Evolutionary conservation across 805 yeast genomes (phyloP), one percentile per base, ranked within the genome.

Genomic region (Candida andamanensis): DNA sequence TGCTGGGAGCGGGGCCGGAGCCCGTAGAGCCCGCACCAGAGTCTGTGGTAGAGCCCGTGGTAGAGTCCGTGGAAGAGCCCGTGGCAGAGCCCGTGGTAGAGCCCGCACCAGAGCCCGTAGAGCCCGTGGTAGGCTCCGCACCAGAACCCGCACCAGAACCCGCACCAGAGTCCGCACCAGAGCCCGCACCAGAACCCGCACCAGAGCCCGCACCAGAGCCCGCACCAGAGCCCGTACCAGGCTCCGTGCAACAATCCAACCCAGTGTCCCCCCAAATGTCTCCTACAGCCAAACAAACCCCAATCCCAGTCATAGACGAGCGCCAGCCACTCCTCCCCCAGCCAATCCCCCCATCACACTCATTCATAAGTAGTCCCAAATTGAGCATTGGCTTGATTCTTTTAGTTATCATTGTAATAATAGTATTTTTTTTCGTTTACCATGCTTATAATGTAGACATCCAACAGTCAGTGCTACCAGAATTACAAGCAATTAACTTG

Each of bases 401-500:
- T 24, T 36, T 42, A 15, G 24, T 38, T 22, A 24, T 44, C 11
- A 26, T 42, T 10, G 14, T 45, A 19, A 29, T 33, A 15, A 26
- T 35, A 14, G 32, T 45, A 7, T 17, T 38, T 14, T 43, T 36
- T 26, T 31, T 40, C 29, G 37, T 40, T 27, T 43, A 39, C 28
- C 30, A 32, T 19, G 40, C 38, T 24, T 34, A 31, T 16, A 34
- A 26, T 16, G 36, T 18, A 16, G 41, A 39, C 6, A 32, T 41
- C 10, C 33, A 29, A 24, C 41, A 45, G 31, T 48, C 61, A 2
- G 37, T 57, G 9, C 41, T 37, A 12, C 39, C 56, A 10, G 40
- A 49, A 15, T 24, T 58, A 1, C 46, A 54, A 17, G 43, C 49
- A 13, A 38, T 59, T 4, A 44, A 60, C 3, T 35, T 60, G 5